phyloP scores from a whole-genome alignment of 352 stramenopile genomes.

The Globisporangium megalacanthum region DNA sequence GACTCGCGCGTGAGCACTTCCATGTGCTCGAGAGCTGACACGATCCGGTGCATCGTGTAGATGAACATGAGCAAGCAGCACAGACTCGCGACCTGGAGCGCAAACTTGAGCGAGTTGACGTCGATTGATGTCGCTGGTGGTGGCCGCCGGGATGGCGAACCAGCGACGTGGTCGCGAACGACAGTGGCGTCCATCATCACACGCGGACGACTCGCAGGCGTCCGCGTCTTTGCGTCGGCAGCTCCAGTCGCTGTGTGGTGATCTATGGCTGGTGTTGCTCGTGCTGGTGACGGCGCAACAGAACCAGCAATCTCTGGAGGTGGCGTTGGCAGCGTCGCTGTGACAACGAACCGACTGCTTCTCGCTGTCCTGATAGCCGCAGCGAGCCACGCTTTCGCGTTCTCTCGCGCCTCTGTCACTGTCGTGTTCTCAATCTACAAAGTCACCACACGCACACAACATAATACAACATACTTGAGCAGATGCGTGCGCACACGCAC shows the following conservation, averaged over 20 bases:
- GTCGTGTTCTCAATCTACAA: conserved; percentile 74
- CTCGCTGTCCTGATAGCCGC: conserved; percentile 30
- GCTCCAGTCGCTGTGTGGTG: background rate
- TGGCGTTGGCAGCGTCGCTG: background rate
- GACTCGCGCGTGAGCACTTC: conserved; percentile 44
- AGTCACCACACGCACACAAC: background rate
- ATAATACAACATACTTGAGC: background rate
- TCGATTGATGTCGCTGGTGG: background rate
- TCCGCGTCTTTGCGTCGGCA: background rate
- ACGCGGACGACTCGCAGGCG: background rate
- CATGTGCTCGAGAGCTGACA: conserved; percentile 54
- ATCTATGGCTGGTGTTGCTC: background rate
- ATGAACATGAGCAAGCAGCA: conserved; percentile 62
- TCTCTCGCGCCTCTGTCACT: conserved; percentile 65
- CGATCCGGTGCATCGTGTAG: conserved; percentile 64
- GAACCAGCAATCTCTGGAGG: background rate
- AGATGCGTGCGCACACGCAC: background rate
- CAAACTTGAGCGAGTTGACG: conserved; percentile 6
- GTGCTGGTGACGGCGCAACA: background rate
- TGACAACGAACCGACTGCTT: background rate
- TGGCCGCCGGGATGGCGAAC: background rate
- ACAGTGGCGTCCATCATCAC: background rate
- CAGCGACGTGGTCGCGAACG: background rate
- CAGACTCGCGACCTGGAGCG: conserved; percentile 37
- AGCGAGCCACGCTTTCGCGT: conserved; percentile 35